Base-by-base conservation (phyloP, 2,329 filamentous ascomycete species). In the Colletotrichum australisinense region DNA sequence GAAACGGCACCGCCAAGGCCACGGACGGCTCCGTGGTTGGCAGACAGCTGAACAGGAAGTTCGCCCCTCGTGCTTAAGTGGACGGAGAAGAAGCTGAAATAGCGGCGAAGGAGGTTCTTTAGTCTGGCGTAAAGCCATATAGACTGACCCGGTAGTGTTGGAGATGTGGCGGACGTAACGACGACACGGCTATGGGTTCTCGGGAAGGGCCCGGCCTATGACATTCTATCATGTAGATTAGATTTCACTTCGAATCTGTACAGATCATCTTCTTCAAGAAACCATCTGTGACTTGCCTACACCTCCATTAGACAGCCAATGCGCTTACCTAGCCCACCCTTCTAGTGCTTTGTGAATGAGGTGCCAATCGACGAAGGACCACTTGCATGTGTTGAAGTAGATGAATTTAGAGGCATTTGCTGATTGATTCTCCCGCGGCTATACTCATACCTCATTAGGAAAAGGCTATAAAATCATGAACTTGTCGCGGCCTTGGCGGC, bases 401-500 rank as follows among this genome's bases (percentile, higher is more conserved):
- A 22, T 49, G 42, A n/a, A 8, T 49, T 49, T 49, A 3, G 11
- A 49, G 11, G 19, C 3, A 22, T 49, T n/a, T 22, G 7, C 8
- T 28, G 14, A 14, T 14, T 55, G 11, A 28, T 14, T 55, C 11
- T 55, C 11, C 24, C 11, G 14, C 16, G 11, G 12, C 52, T 55
- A 55, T 3, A 28, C 52, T 49, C 12, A 12, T 26, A 14, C n/a
- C 16, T 28, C 52, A n/a, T 28, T 9, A 26, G 3, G 16, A 11
- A 28, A 9, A 26, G 26, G n/a, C 8, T 16, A 35, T 8, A 28
- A 32, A 8, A 32, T 32, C 22, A 28, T 19, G 30, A 72, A 9
- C 56, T 59, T 22, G 46, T 65, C 8, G 49, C 71, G 12, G 70
- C 68, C 46, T 74, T 78, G 19, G 86, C 87, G 9, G 86, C 88